These are phyloP conservation scores for Blastomyces emzantsi DNA, from an alignment of 2,329 filamentous ascomycete species.

Conservation along the genomic window DNA sequence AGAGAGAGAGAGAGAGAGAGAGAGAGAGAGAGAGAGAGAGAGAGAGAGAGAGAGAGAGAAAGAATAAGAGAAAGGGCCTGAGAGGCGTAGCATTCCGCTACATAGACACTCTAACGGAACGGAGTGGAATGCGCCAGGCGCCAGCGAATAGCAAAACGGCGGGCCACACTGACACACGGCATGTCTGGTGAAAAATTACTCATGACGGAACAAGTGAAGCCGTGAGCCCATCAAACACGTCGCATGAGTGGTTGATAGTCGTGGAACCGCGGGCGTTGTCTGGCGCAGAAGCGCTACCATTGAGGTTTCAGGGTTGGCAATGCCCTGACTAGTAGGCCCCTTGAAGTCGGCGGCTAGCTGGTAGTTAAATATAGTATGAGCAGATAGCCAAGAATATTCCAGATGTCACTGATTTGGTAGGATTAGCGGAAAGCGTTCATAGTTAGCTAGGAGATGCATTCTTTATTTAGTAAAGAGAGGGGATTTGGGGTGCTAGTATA, in stretches of 20 bases:
- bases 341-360: slow-evolving; percentile 4
- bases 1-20: background rate
- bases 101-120: background rate
- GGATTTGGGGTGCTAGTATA: background rate
- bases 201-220: background rate
- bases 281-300: slow-evolving; percentile 8
- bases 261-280: slow-evolving; percentile 6
- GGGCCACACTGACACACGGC: background rate
- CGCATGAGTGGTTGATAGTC: slow-evolving; percentile 5
- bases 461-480: background rate
- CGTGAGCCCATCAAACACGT: background rate
- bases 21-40: background rate
- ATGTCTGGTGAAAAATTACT: background rate
- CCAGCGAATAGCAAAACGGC: background rate
- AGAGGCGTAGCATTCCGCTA: background rate
- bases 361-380: background rate
- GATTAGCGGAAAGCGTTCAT: background rate
- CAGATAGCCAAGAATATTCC: background rate
- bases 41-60: background rate
- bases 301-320: slow-evolving; percentile 7
- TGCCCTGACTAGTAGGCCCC: background rate
- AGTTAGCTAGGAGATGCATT: background rate
- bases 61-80: background rate
- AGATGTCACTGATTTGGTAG: background rate
- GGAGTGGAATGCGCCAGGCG: background rate